Conservation (phyloP, 2,329 filamentous ascomycete genomes). For the Penicillium rolfsii region DNA sequence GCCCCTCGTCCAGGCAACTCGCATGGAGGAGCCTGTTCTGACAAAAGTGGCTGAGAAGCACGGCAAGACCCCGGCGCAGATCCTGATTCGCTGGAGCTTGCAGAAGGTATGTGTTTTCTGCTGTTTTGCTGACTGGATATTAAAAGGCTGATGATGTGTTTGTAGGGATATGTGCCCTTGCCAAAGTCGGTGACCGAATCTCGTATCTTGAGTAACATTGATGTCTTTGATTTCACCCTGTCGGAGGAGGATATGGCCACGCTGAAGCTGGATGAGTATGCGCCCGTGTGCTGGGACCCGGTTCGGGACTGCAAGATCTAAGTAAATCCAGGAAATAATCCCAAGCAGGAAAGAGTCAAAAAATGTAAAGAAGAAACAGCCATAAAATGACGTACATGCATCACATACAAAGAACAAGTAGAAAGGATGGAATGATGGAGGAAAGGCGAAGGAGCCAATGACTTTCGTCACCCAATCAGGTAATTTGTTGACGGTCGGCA, state of each 20-base stretch:
- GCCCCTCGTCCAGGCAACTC: conserved; percentile 50
- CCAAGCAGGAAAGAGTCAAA: conserved; percentile 16
- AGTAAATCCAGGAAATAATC: background rate
- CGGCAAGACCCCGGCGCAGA: conserved; percentile 60
- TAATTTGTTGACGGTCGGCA: conserved; percentile 34
- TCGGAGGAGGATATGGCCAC: conserved; percentile 61
- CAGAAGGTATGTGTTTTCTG: conserved; percentile 53
- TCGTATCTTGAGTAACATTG: conserved; percentile 63
- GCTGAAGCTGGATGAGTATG: conserved; percentile 59
- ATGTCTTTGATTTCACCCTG: conserved; percentile 64
- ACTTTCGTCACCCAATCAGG: conserved; percentile 19
- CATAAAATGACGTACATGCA: no score
- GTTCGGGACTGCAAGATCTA: conserved; percentile 34
- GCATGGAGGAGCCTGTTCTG: conserved; percentile 58
- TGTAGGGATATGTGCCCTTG: conserved; percentile 62
- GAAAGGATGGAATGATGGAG: background rate
- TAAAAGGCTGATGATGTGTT: conserved; percentile 3
- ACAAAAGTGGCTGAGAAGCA: conserved; percentile 58
- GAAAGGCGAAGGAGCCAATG: background rate
- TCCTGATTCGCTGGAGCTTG: conserved; percentile 64
- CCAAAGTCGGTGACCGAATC: conserved; percentile 65
- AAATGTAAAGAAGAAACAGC: background rate
- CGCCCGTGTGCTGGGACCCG: conserved; percentile 64
- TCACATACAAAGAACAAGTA: background rate
- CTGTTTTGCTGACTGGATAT: no score